Evolutionary conservation across 352 stramenopile genomes (phyloP).

Genomic region (Hyphochytrium catenoides): DNA sequence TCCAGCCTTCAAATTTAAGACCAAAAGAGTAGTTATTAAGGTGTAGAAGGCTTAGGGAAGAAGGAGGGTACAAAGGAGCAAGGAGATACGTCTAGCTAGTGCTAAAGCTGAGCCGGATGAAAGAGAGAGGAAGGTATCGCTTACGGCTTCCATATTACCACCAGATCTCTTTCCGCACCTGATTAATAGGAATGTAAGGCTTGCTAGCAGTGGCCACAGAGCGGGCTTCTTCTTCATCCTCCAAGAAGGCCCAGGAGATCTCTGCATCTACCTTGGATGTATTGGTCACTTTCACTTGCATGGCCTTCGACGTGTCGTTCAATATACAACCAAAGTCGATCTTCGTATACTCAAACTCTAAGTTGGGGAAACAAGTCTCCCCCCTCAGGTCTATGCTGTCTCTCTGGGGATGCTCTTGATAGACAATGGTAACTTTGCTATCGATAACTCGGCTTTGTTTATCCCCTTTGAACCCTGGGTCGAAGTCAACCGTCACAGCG

Average conservation of each 20-base stretch:
- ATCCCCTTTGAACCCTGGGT: constrained; percentile 75
- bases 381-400: constrained; percentile 63
- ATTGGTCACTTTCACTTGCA: constrained; percentile 62
- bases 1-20: no score
- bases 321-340: constrained; percentile 83
- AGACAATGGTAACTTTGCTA: constrained; percentile 47
- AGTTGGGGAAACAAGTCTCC: constrained; percentile 81
- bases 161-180: no score
- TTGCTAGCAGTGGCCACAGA: constrained; percentile 28
- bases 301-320: constrained; percentile 80
- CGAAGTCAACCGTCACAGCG: constrained; percentile 70
- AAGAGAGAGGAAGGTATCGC: no score
- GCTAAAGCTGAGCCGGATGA: no score
- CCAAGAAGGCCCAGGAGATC: constrained; percentile 81
- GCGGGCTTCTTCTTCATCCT: constrained; percentile 51
- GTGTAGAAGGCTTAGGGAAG: no score
- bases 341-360: constrained; percentile 62
- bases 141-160: no score
- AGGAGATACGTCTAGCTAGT: no score
- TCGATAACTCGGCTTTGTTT: constrained; percentile 60
- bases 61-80: no score
- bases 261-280: constrained; percentile 58
- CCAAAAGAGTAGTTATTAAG: no score
- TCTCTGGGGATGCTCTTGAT: constrained; percentile 64
- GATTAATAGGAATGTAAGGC: constrained; percentile 66